Evolutionary conservation across 2,329 filamentous ascomycete species (phyloP).

Genomic region (Aphanocladium album): DNA sequence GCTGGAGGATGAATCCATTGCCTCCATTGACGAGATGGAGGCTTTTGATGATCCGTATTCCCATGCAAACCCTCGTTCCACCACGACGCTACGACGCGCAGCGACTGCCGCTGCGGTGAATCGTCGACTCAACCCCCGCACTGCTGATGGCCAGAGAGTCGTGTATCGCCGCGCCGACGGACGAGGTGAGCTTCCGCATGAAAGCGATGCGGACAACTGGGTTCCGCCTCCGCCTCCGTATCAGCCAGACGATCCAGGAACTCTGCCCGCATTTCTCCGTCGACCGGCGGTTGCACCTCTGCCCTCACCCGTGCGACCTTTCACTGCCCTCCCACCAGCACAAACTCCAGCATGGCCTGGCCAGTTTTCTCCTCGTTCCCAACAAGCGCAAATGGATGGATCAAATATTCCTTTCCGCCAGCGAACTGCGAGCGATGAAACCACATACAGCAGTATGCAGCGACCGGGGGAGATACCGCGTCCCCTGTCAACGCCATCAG

Average conservation of each 20-base stretch:
- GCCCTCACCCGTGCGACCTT: conserved; percentile 21
- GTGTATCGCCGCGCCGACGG: conserved; percentile 66
- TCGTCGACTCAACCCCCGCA: conserved; percentile 58
- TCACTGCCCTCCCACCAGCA: conserved; percentile 6
- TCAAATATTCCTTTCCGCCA: conserved; percentile 22
- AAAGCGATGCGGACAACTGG: conserved; percentile 86
- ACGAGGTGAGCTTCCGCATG: conserved; percentile 69
- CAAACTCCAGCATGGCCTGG: conserved; percentile 11
- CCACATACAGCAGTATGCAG: conserved; percentile 21
- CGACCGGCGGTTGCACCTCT: conserved; percentile 39
- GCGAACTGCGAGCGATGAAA: conserved; percentile 33
- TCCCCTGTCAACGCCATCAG: conserved; percentile 29
- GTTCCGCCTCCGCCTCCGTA: conserved; percentile 81
- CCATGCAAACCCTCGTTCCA: conserved; percentile 66
- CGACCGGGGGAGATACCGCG: conserved; percentile 22
- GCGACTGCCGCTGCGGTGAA: conserved; percentile 73
- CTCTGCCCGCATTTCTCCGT: conserved; percentile 52
- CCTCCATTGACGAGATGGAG: conserved; percentile 52
- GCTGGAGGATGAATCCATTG: conserved; percentile 32
- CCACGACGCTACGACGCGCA: conserved; percentile 64
- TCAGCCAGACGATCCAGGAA: conserved; percentile 56
- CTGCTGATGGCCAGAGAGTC: conserved; percentile 48
- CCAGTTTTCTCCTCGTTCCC: conserved; percentile 10
- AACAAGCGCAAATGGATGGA: conserved; percentile 2
- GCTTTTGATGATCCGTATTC: conserved; percentile 67